Evolutionary conservation across 306 rosid species (phyloP).

Genomic region (Cajanus cajan): DNA sequence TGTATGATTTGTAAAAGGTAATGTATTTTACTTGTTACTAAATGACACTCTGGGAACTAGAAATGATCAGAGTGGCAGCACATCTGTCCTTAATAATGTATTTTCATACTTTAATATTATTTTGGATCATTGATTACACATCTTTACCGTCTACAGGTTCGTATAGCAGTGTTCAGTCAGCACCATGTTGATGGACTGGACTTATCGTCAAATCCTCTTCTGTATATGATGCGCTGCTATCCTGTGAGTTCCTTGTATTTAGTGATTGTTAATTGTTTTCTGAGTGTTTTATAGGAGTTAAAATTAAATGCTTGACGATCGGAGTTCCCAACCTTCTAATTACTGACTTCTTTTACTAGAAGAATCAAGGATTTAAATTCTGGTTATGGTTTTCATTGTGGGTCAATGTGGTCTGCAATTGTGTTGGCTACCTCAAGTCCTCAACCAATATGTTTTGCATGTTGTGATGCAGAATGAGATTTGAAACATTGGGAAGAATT

Average conservation of each 20-base stretch:
- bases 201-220: constrained; percentile 89
- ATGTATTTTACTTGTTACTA: not conserved
- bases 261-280: not conserved
- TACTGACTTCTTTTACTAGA: constrained; percentile 1
- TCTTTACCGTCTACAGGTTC: constrained; percentile 61
- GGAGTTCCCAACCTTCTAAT: not conserved
- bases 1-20: not conserved
- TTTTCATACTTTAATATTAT: constrained; percentile 34
- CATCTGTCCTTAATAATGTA: not conserved
- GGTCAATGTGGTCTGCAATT: constrained; percentile 3
- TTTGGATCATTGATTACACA: constrained; percentile 11
- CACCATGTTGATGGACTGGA: constrained; percentile 99
- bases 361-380: constrained; percentile 15
- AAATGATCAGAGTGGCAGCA: constrained; percentile 3
- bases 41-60: not conserved
- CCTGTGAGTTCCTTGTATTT: constrained; percentile 69
- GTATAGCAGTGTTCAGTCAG: constrained; percentile 98
- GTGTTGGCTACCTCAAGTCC: not conserved
- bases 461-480: not conserved
- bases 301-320: constrained; percentile 8
- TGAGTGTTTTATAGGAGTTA: not conserved
- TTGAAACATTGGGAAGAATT: constrained; percentile 19
- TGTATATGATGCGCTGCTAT: constrained; percentile 97
- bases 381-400: not conserved
- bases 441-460: not conserved